These are phyloP conservation scores for Arabidopsis arenosa DNA, from an alignment of 345 rosid genomes.

Conservation along the genomic window DNA sequence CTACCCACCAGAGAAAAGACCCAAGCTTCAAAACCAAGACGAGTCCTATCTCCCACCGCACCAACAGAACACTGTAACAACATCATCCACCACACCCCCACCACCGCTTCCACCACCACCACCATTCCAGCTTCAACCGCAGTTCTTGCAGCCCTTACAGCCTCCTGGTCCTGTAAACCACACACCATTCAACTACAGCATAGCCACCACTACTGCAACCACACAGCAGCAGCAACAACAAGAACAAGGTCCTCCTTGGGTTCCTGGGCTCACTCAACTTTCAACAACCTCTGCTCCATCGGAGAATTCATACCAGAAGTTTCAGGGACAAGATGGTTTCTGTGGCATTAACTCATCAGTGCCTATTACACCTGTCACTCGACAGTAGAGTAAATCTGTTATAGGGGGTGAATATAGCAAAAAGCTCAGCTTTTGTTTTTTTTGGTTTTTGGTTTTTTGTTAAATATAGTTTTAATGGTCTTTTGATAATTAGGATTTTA, in stretches of 20 bases:
- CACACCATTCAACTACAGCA: slow-evolving; percentile 58
- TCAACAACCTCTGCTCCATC: slow-evolving; percentile 57
- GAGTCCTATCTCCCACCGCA: slow-evolving; percentile 55
- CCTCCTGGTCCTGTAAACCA: slow-evolving; percentile 57
- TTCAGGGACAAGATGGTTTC: slow-evolving; percentile 74
- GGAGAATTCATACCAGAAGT: slow-evolving; percentile 61
- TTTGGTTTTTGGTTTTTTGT: background rate
- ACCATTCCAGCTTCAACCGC: slow-evolving; percentile 55
- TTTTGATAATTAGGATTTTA: slow-evolving; percentile 35
- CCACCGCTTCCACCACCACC: slow-evolving; percentile 58
- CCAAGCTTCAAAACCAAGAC: slow-evolving; percentile 67
- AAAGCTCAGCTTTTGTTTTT: background rate
- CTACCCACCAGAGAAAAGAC: slow-evolving; percentile 70
- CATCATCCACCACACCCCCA: slow-evolving; percentile 61
- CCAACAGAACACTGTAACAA: slow-evolving; percentile 58
- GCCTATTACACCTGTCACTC: slow-evolving; percentile 67
- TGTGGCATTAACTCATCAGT: slow-evolving; percentile 65
- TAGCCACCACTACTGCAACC: slow-evolving; percentile 43
- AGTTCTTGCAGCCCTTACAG: slow-evolving; percentile 58
- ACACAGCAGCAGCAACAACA: slow-evolving; percentile 39
- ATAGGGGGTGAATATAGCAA: slow-evolving; percentile 19
- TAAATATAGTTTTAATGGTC: slow-evolving; percentile 23
- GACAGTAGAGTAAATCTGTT: slow-evolving; percentile 55
- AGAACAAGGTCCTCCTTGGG: slow-evolving; percentile 53
- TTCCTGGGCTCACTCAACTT: slow-evolving; percentile 49